Evolutionary conservation across 805 yeast genomes (phyloP), one percentile per base, ranked within the genome.

Genomic region (Saccharomycopsis synnaedendra): DNA sequence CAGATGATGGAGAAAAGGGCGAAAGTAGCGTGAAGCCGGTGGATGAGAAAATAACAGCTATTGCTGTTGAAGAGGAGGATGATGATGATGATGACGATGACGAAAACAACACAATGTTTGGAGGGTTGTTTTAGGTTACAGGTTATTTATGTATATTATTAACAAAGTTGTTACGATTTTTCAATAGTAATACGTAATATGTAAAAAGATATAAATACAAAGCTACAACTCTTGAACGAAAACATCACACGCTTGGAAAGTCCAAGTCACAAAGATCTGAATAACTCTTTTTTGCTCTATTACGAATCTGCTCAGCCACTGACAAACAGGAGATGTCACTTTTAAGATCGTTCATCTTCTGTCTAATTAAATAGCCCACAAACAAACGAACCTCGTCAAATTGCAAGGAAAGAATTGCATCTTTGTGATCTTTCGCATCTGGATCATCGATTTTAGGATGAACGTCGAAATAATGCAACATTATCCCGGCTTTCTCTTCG

Each of bases 21-120:
- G 62, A 56, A n/a, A 63, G 54, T 58, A 19, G 19, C 19, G 19
- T 19, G 19, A 19, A 19, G 19, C 19, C 19, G 19, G 19, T 19
- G 42, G 45, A 27, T 43, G n/a, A 19, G 42, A 30, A 37, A 42
- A 10, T 10, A 36, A 7, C 10, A 30, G 27, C 5, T 31, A 40
- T 28, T 35, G 41, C 38, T 35, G 61, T 57, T 37, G 55, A 66
- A 32, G 70, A 62, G 41, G 70, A 64, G 36, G 52, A 58, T 3
- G 59, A 57, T 29, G 64, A 59, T 3, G 65, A 61, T 0, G 67
- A 58, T 28, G 67, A 61, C 39, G 65, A 11, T 42, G 32, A 10
- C 5, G 30, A 3, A 27, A 31, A 32, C 5, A 9, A 19, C 19
- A 19, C 19, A 19, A 19, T 19, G 19, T 19, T 19, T 2, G 19